Evolutionary conservation across 495 filamentous ascomycete genomes (phyloP), one percentile per base, ranked within the genome.

Genomic region (Saxophila tyrrhenica): DNA sequence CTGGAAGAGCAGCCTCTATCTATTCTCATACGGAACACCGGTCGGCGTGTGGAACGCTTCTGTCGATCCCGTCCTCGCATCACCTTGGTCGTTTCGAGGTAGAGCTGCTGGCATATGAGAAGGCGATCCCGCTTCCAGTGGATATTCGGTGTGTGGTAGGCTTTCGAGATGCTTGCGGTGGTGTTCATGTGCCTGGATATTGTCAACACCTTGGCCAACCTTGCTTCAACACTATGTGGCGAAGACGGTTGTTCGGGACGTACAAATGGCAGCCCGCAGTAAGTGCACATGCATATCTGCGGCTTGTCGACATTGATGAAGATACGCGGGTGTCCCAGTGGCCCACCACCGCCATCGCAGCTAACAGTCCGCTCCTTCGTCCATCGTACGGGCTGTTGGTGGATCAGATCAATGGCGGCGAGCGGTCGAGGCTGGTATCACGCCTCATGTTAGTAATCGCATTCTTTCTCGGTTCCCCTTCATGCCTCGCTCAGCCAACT

Each of bases 301-400:
- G 92, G 84, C 78, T 96, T 96, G 73, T 98, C 92, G 60, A 86
- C 83, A 70, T 98, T 98, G 78, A 98, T 98, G 69, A 85, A 98
- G 69, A 98, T 84, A 65, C 78, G 78, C 39, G 92, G 92, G 70
- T 98, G 92, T 23, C 92, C 92, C 35, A 86, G 73, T 49, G 91
- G 85, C 19, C 92, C 94, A 56, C 92, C 92, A 51, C 94, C 92
- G 52, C 92, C 92, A 65, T 97, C 89, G 66, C 92, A 98, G 51
- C 79, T 81, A 44, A 94, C 91, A 35, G 86, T 67, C 48, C 80
- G 74, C 57, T 85, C 78, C 69, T 94, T 84, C 48, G 80, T 85
- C 89, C 91, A 98, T 64, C 83, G 78, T 32, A 98, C 92, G 8
- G 89, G 92, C 70, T 96, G 86, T 71, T 86, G 83, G 75, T 98